Conservation (phyloP, 495 filamentous ascomycete species). For the Penicillium nucicola region DNA sequence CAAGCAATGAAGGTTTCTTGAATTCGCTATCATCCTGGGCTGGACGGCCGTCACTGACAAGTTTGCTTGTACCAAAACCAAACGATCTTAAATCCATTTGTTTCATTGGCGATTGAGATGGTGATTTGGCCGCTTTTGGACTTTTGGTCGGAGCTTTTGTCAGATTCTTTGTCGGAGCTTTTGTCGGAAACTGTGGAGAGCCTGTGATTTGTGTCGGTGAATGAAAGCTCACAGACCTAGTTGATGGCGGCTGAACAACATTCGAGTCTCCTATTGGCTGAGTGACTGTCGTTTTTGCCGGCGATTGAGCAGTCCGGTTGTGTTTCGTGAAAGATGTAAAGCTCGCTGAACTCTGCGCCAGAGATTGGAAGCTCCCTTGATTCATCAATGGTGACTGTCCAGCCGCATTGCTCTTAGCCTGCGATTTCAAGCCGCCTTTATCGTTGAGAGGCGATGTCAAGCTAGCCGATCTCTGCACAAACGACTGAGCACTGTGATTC, state of each 20-base stretch:
- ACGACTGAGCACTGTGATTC: not conserved
- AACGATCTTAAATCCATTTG: not conserved
- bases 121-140: not conserved
- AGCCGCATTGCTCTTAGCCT: not conserved
- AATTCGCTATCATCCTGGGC: slow-evolving; percentile 4
- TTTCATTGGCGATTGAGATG: not conserved
- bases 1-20: slow-evolving; percentile 1
- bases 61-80: not conserved
- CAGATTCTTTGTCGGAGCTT: not conserved
- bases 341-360: not conserved
- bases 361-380: not conserved
- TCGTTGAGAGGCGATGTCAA: not conserved
- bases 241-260: not conserved
- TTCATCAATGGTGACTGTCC: not conserved
- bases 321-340: slow-evolving; percentile 1
- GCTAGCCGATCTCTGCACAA: not conserved
- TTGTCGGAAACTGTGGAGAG: no score
- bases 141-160: not conserved
- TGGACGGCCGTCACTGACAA: not conserved
- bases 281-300: not conserved
- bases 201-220: no score
- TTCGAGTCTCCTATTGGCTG: no score
- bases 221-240: not conserved
- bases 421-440: not conserved
- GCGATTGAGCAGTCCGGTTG: not conserved